Evolutionary conservation across 768 basidiomycete species (phyloP), one percentile per base, ranked within the genome.

Genomic region (Sistotremastrum niveocremeum): DNA sequence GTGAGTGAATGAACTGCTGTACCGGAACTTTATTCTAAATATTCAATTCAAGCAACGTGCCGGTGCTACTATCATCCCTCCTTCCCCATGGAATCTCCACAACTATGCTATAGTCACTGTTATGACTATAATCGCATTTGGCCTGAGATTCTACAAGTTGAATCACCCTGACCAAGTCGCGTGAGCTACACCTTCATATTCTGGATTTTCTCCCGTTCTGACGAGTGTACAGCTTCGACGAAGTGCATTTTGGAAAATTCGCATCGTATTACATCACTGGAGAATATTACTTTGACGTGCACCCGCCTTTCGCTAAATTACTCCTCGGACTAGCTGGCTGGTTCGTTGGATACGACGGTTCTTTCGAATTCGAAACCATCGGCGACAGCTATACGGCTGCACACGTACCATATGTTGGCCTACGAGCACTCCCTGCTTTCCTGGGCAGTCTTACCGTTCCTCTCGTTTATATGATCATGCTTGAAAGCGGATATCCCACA

Each of bases 271-370:
- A 99, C 64, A 80, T 98, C 59, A 68, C 68, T 40, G 75, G 94
- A 52, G 78, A 95, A 64, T 99, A 97, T 68, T 98, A 98, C 66
- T 99, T 99, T 69, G 95, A 99, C 60, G 94, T 99, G 6, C 95
- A 99, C 57, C 95, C 95, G 35, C 95, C 95, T 2, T 77, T 98
- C 44, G 93, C 95, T 37, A 99, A 99, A 62, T 74, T 99, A 49
- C 71, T 99, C 29, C 88, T 94, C 57, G 95, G 82, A 37, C 73
- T 95, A 34, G 86, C 87, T 31, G 95, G 90, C 51, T 98, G 89
- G 89, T 84, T 93, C 47, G 87, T 91, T 32, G 95, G 94, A 7
- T 98, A 93, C 57, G 85, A 97, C 54, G 95, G 95, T 37, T 70
- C 81, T 43, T 99, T 97, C 64, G 72, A 79, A 31, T 99, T 99